Evolutionary conservation across 257 asterid genomes (phyloP), one percentile per base, ranked within the genome.

Genomic region (Linderniella brevidens): DNA sequence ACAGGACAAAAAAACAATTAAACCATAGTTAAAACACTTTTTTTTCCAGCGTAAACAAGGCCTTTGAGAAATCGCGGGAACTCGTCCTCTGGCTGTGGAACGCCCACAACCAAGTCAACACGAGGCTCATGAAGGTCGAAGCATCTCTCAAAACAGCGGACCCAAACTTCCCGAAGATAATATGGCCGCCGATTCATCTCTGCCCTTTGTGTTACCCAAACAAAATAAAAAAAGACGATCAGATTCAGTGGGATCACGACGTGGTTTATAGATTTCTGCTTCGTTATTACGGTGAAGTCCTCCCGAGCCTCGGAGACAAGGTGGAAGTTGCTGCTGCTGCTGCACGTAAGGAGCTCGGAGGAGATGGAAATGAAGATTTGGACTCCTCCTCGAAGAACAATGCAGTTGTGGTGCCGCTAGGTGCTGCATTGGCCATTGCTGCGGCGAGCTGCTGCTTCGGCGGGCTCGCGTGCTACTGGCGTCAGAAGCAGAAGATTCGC

Each of bases 401-500:
- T 38, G 87, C 93, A 4, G 66, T 85, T 16, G 87, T 73, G 49
- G 94, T 90, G 16, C 96, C 99, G 6, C 68, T 82, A 1, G 99
- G 99, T 19, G 96, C 99, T 36, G 99, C 96, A 12, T 55, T 90
- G 68, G 99, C 88, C 11, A 77, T 90, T 45, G 96, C 92, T 7
- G 73, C 73, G 9, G 96, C 93, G n/a, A 90, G 99, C 92, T 85
- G 99, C 64, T 88, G 73, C 16, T 90, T 90, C 12, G 99, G 92
- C 57, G 99, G 78, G 0, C 83, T 90, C 0, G 93, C 94, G 20
- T 90, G 88, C 76, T 90, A 67, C 64, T 90, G 99, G 99, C 84
- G 96, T 15, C 93, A 82, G 49, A 83, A 60, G n/a, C 96, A 90
- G 59, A 90, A 90, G 76, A 73, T 73, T 68, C 78, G 93, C 67